phyloP scores from a whole-genome alignment of 2,329 filamentous ascomycete species.

The Plenodomus tracheiphilus region DNA sequence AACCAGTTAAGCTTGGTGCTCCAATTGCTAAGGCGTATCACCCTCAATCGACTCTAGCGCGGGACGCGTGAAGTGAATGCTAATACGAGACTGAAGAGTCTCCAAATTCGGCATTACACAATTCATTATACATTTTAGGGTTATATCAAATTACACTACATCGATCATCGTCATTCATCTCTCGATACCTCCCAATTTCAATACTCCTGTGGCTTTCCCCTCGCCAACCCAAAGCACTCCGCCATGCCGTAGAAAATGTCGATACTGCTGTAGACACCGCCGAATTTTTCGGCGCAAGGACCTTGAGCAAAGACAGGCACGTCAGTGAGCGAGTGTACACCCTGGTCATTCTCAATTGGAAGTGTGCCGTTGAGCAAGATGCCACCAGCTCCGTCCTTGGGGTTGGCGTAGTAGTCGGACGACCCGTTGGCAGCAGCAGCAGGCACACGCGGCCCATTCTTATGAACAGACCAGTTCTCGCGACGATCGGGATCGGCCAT shows the following conservation, averaged over 20 bases:
- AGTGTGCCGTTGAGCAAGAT: slow-evolving; percentile 78
- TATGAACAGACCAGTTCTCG: slow-evolving; percentile 75
- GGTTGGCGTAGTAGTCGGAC: slow-evolving; percentile 68
- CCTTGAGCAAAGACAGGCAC: slow-evolving; percentile 71
- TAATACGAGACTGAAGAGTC: too few relatives aligned
- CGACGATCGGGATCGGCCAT: slow-evolving; percentile 73
- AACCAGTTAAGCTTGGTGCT: too few relatives aligned
- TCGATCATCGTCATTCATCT: slow-evolving; percentile 1
- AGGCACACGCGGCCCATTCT: slow-evolving; percentile 64
- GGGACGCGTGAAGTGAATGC: too few relatives aligned
- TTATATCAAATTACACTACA: not conserved
- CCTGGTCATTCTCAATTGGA: slow-evolving; percentile 64
- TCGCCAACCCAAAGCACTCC: slow-evolving; percentile 60
- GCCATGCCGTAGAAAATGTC: slow-evolving; percentile 78
- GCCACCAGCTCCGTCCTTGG: slow-evolving; percentile 66
- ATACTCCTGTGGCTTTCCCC: slow-evolving; percentile 17
- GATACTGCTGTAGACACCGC: slow-evolving; percentile 69
- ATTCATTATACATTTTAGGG: slow-evolving; percentile 9
- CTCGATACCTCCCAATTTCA: not conserved
- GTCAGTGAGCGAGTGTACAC: slow-evolving; percentile 46
- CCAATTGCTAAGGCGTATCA: too few relatives aligned
- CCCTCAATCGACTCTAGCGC: too few relatives aligned
- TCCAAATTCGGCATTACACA: slow-evolving; percentile 5
- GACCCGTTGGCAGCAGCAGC: slow-evolving; percentile 58
- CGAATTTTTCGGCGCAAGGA: slow-evolving; percentile 76